Base-by-base conservation (phyloP, 2,329 filamentous ascomycete species). In the Zalaria sp. region DNA sequence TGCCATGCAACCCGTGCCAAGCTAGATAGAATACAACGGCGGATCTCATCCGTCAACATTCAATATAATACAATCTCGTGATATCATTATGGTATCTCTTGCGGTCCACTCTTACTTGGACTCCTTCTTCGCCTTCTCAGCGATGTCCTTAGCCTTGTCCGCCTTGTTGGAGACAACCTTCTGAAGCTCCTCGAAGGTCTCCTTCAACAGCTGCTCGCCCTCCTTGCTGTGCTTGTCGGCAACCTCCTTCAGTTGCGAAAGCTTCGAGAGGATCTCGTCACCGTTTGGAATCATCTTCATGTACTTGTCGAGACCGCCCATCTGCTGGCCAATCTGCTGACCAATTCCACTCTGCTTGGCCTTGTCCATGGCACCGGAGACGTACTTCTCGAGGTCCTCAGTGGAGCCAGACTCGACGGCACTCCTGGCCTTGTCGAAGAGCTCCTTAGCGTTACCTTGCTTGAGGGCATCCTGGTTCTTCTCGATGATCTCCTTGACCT, bases 401-500 rank as follows among this genome's bases (percentile, higher is more conserved):
- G 70, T 62, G 49, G 81, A 71, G 5, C 78, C 79, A 1, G 73
- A 77, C 37, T 77, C 69, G 6, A 72, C 69, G 0, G 79, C 75
- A 1, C 69, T 66, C 60, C 75, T 76, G 41, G 78, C 67, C 56
- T 76, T 73, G 40, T 75, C 63, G 53, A 79, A 80, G 0, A 84
- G 58, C 50, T 83, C 75, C 39, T 66, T 64, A 9, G 75, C 61
- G 50, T 85, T 80, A 10, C 80, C 81, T 47, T 75, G 64, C 64
- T 81, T 84, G 38, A 88, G 61, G 0, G 69, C 60, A 43, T 82
- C 77, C 37, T 71, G 68, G 58, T 88, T 87, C 54, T 81, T 66
- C 64, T 84, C 79, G 1, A 87, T 56, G 0, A 85, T 58, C 59
- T 84, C 68, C 66, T 84, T 86, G 44, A 83, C 63, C 62, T 83